phyloP scores from a whole-genome alignment of 2,329 filamentous ascomycete species.

The Bipolaris cookei region DNA sequence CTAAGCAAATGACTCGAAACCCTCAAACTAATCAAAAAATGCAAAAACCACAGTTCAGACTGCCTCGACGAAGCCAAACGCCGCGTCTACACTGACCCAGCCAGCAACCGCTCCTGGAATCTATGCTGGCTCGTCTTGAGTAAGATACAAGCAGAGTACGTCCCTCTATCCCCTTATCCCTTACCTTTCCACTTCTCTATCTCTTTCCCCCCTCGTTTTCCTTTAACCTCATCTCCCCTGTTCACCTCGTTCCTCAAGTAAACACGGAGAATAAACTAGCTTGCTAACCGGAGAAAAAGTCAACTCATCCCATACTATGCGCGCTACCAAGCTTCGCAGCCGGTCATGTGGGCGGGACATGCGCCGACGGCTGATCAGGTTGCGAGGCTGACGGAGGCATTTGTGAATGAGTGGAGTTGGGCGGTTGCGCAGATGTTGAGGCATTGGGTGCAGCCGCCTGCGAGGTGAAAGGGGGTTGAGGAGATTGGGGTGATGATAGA shows the following conservation, averaged over 20 bases:
- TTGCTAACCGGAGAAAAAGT: conserved; percentile 45
- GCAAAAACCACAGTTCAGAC: conserved; percentile 55
- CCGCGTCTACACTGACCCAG: conserved; percentile 67
- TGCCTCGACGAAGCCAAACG: conserved; percentile 69
- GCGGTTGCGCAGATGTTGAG: conserved; percentile 70
- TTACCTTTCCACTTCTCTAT: not conserved
- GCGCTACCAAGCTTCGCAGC: conserved; percentile 64
- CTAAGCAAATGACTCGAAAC: too few relatives aligned
- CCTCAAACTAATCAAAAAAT: not conserved
- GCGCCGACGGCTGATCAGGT: conserved; percentile 63
- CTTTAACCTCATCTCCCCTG: too few relatives aligned
- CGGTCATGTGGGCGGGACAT: conserved; percentile 72
- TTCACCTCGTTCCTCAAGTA: too few relatives aligned
- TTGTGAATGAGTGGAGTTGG: conserved; percentile 70
- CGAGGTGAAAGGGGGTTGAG: conserved; percentile 9
- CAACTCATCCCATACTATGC: conserved; percentile 68
- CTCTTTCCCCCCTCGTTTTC: conserved; percentile 14
- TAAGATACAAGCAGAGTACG: conserved; percentile 71
- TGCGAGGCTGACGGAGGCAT: conserved; percentile 65
- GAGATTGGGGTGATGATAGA: not conserved
- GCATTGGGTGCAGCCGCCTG: conserved; percentile 68
- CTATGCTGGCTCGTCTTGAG: conserved; percentile 73
- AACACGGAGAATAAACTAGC: too few relatives aligned
- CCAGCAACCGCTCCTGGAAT: conserved; percentile 76
- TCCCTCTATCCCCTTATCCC: conserved; percentile 16